phyloP scores from a whole-genome alignment of 192 early-diverging fungal genomes.

The Lobulomyces angularis region DNA sequence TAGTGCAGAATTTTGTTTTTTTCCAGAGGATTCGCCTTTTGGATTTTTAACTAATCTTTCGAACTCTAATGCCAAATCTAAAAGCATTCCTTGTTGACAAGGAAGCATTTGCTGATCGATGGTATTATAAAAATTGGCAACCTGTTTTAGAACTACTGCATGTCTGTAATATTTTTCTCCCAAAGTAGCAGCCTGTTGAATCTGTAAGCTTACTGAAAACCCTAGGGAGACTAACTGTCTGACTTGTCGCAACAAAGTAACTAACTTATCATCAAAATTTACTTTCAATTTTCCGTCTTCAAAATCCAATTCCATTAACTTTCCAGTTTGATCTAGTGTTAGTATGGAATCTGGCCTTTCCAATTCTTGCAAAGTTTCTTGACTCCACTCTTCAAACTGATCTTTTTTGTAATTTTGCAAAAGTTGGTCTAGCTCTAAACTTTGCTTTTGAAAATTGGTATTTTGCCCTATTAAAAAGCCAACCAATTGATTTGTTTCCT shows the following conservation, averaged over 20 bases:
- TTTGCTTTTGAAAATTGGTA: conserved; percentile 12
- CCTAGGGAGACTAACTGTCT: conserved; percentile 39
- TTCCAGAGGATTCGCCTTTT: conserved; percentile 6
- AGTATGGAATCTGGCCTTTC: conserved; percentile 5
- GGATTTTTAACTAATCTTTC: conserved; percentile 36
- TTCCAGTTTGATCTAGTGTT: conserved; percentile 11
- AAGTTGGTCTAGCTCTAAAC: conserved; percentile 17
- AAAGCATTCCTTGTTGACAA: conserved; percentile 39
- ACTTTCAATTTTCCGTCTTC: conserved; percentile 31
- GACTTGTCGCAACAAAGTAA: conserved; percentile 30
- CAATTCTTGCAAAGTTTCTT: conserved; percentile 14
- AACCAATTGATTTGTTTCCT: conserved; percentile 22
- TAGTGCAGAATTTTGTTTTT: conserved; percentile 2
- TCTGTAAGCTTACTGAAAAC: conserved; percentile 26
- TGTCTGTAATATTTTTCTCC: conserved; percentile 35
- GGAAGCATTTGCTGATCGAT: conserved; percentile 50
- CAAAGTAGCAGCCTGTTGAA: conserved; percentile 27
- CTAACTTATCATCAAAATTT: conserved; percentile 34
- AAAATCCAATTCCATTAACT: conserved; percentile 37
- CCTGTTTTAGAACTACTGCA: conserved; percentile 40
- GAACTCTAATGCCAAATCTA: conserved; percentile 36
- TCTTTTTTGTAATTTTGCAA: conserved; percentile 27
- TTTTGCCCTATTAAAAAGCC: conserved; percentile 15
- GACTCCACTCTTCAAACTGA: conserved; percentile 27
- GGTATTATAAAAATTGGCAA: conserved; percentile 51